Evolutionary conservation across 257 asterid species (phyloP), one percentile per base, ranked within the genome.

Genomic region (Coffea eugenioides): DNA sequence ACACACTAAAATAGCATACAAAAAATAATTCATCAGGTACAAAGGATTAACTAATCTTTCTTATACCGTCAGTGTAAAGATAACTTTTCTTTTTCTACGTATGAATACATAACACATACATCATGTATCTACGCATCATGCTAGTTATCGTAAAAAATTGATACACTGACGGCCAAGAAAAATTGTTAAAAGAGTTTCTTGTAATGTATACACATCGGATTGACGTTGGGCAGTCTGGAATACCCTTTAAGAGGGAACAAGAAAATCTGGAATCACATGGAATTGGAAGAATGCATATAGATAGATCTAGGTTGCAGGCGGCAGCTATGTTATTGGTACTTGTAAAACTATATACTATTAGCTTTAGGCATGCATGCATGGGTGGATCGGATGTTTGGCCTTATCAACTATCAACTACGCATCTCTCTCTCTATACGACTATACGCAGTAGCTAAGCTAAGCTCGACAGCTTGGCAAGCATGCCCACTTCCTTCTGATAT

Each of bases 191-290:
- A 39, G 41, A 39, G 41, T 39, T 39, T 39, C 41, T 39, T 39
- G 41, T 39, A 39, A 39, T 39, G 43, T 9, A 59, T 59, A 25
- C 69, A 62, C 69, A 62, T 62, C 36, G 39, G 69, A 62, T 62
- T 62, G 69, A 62, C 39, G 39, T 62, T 2, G 69, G 69, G 36
- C 14, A 62, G n/a, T 34, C 68, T 62, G 69, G 69, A 36, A n/a
- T 62, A 9, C 39, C 69, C 69, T 62, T 62, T 62, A 0, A 27
- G 6, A 15, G 46, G 71, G 71, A 67, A 67, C 46, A 67, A 67
- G 71, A 34, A 67, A 67, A 67, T 11, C 46, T 31, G 71, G 45
- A 67, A 67, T 34, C 71, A 67, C 71, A 34, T 67, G 71, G 46
- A 67, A 31, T 36, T 14, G 20, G 70, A 25, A 31, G 43, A 12